Evolutionary conservation across 1,284 basidiomycete genomes (phyloP), one percentile per base, ranked within the genome.

Genomic region (Vanrija sp.): DNA sequence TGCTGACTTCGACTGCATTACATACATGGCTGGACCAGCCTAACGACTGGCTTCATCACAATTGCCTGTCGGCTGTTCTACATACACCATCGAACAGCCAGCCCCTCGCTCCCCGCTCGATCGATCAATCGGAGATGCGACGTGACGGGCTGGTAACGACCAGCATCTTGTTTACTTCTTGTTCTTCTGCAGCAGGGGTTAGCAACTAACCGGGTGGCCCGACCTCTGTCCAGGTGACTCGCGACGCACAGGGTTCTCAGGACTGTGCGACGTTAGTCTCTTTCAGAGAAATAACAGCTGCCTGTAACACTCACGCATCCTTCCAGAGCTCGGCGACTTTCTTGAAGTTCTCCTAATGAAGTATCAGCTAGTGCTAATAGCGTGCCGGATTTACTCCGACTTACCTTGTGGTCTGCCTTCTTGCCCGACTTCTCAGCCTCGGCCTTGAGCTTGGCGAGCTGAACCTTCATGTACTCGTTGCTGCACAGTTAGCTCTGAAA

Each of bases 401-500:
- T 28, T 39, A 73, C 70, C 69, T 67, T 69, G 69, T 75, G 73
- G 57, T 69, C 68, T 52, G 52, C 53, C 61, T 67, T 73, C 61
- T 71, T 69, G 57, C 71, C 71, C 14, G 65, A 43, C 64, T 75
- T 72, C 63, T 71, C 71, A 51, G 68, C 62, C 43, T 73, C 72
- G 28, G 61, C 68, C 71, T 74, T 75, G 66, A 75, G 68, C 65
- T 75, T 73, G 62, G 72, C 73, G 58, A 75, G 73, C 59, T 73
- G 71, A 49, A 73, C 71, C 67, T 75, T 75, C 72, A 75, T 73
- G 69, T 68, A 75, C 46, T 68, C 61, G 66, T 75, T 73, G 71
- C 73, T 75, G 57, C 2, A 15, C 10, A 26, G 55, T 57, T 18
- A 57, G 50, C 34, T 29, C 8, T 34, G 34, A 47, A 34, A 28